phyloP scores from a whole-genome alignment of 2,329 filamentous ascomycete species.

The Aspergillus neotritici region DNA sequence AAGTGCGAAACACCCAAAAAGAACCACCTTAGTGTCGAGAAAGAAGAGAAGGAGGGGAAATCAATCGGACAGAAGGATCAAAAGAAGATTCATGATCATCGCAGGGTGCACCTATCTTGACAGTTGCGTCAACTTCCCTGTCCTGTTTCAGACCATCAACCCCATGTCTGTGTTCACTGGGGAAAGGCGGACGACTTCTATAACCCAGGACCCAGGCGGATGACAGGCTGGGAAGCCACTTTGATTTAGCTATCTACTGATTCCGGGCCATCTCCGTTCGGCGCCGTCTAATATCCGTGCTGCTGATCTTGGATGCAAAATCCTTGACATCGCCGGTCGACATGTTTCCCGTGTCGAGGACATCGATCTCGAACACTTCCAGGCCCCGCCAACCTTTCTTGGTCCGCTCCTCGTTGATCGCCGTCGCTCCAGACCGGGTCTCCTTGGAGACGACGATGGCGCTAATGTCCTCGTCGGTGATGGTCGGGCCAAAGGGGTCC shows the following conservation, averaged over 20 bases:
- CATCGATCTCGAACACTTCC: slow-evolving; percentile 82
- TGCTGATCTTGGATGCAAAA: slow-evolving; percentile 84
- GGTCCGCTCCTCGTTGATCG: slow-evolving; percentile 75
- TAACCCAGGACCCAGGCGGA: too few relatives aligned
- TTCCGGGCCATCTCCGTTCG: slow-evolving; percentile 35
- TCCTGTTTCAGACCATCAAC: too few relatives aligned
- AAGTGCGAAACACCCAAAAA: too few relatives aligned
- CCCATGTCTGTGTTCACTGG: too few relatives aligned
- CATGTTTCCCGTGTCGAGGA: slow-evolving; percentile 64
- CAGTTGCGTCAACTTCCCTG: too few relatives aligned
- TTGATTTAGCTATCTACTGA: slow-evolving; percentile 12
- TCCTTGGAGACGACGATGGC: slow-evolving; percentile 83
- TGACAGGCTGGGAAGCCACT: too few relatives aligned
- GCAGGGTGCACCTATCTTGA: too few relatives aligned
- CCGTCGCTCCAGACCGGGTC: slow-evolving; percentile 73
- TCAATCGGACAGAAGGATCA: too few relatives aligned
- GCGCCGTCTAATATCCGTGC: slow-evolving; percentile 69
- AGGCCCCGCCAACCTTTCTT: slow-evolving; percentile 71
- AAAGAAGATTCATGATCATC: too few relatives aligned
- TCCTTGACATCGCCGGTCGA: slow-evolving; percentile 47
- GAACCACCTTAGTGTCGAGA: too few relatives aligned
- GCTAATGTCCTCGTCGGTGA: slow-evolving; percentile 70
- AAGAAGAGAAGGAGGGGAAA: too few relatives aligned
- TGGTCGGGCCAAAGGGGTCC: slow-evolving; percentile 85
- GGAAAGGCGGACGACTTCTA: too few relatives aligned